Base-by-base conservation (phyloP, 1,139 yeast species). In the Nakaseomyces bracarensis region DNA sequence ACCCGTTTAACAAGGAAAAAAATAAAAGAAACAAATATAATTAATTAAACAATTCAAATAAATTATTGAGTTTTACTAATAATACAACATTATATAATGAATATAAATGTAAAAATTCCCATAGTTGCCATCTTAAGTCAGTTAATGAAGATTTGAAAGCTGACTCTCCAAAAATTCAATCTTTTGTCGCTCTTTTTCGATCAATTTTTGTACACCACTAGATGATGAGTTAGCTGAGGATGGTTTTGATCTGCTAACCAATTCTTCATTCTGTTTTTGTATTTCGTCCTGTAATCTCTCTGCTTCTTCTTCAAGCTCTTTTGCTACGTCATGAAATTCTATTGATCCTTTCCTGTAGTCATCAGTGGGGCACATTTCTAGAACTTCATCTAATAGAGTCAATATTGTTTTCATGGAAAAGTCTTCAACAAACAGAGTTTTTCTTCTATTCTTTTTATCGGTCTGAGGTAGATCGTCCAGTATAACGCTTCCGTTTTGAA, bases 401-500 rank as follows among this genome's bases (percentile, higher is more conserved):
- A 60, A 44, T 3, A 60, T 50, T 3, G 51, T 42, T 16, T 55
- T 53, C 2, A 50, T 44, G 19, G 61, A 52, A 40, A 59, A 59
- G 44, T 58, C 62, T 38, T 59, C 62, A 3, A 58, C 61, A 44
- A 59, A 59, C 47, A 58, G 48, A 3, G 63, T 58, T 40, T 49
- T 57, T 27, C 61, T 48, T 44, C 59, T 49, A n/a, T 39, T 34
- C 25, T 35, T 14, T 16, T 11, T 23, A 27, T 45, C 40, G 18
- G 43, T 50, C 2, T 46, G 46, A 14, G 45, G 36, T 8, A 40
- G 42, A 5, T 44, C 49, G 19, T 49, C 55, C 39, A 52, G 45
- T 6, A 57, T 50, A 6, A 60, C 61, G 29, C 61, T 58, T 4
- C 64, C 64, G 41, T 57, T 53, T 35, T 54, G 56, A 15, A 60